Evolutionary conservation across 2,329 filamentous ascomycete genomes (phyloP).

Genomic region (Alternaria gaisen): DNA sequence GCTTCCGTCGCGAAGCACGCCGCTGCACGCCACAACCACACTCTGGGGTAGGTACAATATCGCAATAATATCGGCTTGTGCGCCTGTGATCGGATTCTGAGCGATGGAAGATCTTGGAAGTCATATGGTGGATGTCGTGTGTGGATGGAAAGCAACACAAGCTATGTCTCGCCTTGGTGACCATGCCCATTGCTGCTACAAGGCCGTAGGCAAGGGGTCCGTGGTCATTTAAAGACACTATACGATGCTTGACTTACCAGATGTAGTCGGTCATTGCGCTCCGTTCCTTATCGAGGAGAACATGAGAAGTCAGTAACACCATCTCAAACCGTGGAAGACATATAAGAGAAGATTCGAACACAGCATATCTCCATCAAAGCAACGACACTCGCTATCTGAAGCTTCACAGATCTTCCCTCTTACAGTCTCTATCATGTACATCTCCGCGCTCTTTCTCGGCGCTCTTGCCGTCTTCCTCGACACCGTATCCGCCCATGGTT

Average conservation of each 20-base stretch:
- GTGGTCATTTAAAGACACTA: conserved; percentile 16
- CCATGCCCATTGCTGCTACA: conserved; percentile 13
- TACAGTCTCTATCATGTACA: conserved; percentile 23
- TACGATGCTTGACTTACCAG: conserved; percentile 5
- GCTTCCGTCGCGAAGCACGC: not conserved
- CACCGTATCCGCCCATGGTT: conserved; percentile 42
- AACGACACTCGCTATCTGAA: not conserved
- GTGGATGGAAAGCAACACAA: conserved; percentile 13
- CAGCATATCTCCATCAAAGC: conserved; percentile 1
- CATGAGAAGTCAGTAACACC: not conserved
- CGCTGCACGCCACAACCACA: conserved; percentile 8
- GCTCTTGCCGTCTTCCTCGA: conserved; percentile 31
- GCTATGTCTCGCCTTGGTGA: conserved; percentile 3
- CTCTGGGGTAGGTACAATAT: conserved; percentile 21
- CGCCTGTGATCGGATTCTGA: not conserved
- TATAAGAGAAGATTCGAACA: conserved; percentile 12
- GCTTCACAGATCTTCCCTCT: not conserved
- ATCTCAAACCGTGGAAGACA: not conserved
- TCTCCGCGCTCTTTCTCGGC: conserved; percentile 29
- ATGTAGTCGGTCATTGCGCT: not conserved
- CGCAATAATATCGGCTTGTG: conserved; percentile 23
- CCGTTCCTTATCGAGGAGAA: not conserved
- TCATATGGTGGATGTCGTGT: conserved; percentile 7
- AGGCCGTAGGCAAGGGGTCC: conserved; percentile 7
- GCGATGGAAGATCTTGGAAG: conserved; percentile 1